These are phyloP conservation scores for Trifolium subterraneum DNA, from an alignment of 306 rosid genomes.

Conservation along the genomic window DNA sequence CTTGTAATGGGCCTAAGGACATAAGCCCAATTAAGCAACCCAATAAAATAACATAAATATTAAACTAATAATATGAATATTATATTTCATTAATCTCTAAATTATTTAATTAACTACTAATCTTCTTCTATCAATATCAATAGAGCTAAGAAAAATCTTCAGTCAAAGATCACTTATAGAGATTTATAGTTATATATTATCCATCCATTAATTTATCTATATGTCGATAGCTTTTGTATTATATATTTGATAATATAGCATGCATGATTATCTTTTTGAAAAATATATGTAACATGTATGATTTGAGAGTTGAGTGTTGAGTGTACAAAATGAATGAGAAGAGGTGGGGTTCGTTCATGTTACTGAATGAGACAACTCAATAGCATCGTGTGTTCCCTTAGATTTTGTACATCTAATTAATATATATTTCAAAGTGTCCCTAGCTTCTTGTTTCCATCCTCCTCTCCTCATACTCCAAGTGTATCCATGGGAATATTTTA, in stretches of 20 bases:
- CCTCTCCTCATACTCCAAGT: slow-evolving; percentile 30
- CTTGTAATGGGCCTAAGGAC: too few species aligned
- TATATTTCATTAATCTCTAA: too few species aligned
- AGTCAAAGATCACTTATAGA: too few species aligned
- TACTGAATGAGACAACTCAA: neutral
- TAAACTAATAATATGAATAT: too few species aligned
- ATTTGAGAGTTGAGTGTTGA: slow-evolving; percentile 39
- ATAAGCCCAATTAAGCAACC: too few species aligned
- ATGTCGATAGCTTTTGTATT: neutral
- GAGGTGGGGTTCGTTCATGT: slow-evolving; percentile 2
- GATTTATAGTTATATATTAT: too few species aligned
- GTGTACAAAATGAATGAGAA: slow-evolving; percentile 20
- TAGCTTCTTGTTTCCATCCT: slow-evolving; percentile 28
- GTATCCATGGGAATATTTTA: neutral
- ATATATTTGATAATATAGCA: too few species aligned
- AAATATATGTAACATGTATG: neutral
- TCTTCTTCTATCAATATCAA: too few species aligned
- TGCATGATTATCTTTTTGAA: too few species aligned
- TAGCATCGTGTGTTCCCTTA: slow-evolving; percentile 5
- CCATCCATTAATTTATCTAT: neutral
- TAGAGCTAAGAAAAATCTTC: too few species aligned
- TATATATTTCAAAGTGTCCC: neutral
- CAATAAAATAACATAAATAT: too few species aligned
- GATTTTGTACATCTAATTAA: slow-evolving; percentile 23
- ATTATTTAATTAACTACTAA: too few species aligned